Conservation (phyloP, 2,329 filamentous ascomycete species). For the Monilinia laxa region DNA sequence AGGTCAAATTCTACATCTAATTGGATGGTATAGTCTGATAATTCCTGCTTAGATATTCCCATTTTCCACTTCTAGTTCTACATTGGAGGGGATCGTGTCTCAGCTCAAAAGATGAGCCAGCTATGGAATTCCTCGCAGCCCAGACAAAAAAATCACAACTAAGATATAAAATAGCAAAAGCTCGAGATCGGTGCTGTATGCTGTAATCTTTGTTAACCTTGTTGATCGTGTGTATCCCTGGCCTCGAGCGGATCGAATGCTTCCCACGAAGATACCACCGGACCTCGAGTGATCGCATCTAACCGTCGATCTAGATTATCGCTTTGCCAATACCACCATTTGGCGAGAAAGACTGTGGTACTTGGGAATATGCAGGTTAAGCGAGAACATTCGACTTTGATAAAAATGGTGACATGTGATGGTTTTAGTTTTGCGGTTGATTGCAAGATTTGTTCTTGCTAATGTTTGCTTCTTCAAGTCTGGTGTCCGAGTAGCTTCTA, state of each 20-base stretch:
- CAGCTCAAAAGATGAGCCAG: neutral
- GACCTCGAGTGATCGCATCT: neutral
- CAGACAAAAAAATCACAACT: too few species aligned
- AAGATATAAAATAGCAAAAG: neutral
- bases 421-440: too few species aligned
- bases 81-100: too few species aligned
- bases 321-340: conserved; percentile 7
- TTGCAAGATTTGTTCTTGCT: too few species aligned
- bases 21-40: neutral
- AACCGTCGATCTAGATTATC: neutral
- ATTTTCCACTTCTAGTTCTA: neutral
- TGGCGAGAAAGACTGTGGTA: neutral
- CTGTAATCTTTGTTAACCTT: neutral
- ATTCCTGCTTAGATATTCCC: too few species aligned
- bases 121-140: too few species aligned
- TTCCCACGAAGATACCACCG: conserved; percentile 2
- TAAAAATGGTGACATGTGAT: too few species aligned
- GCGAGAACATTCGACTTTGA: neutral
- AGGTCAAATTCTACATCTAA: neutral
- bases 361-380: neutral
- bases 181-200: neutral
- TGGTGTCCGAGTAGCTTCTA: neutral
- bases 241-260: conserved; percentile 3
- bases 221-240: neutral
- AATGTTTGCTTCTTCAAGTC: neutral